These are phyloP conservation scores for Neopestalotiopsis clavispora DNA, from an alignment of 2,329 filamentous ascomycete genomes.

Conservation along the genomic window DNA sequence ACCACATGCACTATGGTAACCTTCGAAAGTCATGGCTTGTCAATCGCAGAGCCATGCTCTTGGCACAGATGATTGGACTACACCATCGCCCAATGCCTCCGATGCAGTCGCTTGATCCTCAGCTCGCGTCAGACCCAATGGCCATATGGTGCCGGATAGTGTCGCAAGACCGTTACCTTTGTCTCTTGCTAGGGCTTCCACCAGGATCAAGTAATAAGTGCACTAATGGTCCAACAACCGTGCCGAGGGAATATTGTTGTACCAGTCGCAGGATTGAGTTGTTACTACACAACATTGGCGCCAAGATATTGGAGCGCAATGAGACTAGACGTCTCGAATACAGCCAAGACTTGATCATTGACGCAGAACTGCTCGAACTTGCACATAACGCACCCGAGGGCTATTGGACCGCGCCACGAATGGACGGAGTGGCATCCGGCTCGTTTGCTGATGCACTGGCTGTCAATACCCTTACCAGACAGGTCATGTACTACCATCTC, in stretches of 20 bases:
- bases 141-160: constrained; percentile 49
- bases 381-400: not conserved
- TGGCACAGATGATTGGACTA: constrained; percentile 18
- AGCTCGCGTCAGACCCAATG: constrained; percentile 32
- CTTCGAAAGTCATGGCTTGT: constrained; percentile 49
- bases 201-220: constrained; percentile 33
- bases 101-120: constrained; percentile 29
- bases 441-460: constrained; percentile 24
- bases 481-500: constrained; percentile 44
- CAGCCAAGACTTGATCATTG: not conserved
- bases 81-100: not conserved
- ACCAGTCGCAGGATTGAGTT: not conserved
- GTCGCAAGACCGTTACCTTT: constrained; percentile 48
- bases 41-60: constrained; percentile 42
- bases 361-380: not conserved
- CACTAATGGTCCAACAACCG: constrained; percentile 26
- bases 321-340: not conserved
- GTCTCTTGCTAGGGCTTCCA: constrained; percentile 47
- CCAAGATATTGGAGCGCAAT: constrained; percentile 4
- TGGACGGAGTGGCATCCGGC: constrained; percentile 13
- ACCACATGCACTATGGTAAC: constrained; percentile 48
- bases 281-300: not conserved
- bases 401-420: not conserved
- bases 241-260: not conserved
- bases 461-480: constrained; percentile 39